These are phyloP conservation scores for Penicillium italicum DNA, from an alignment of 2,329 filamentous ascomycete genomes.

Conservation along the genomic window DNA sequence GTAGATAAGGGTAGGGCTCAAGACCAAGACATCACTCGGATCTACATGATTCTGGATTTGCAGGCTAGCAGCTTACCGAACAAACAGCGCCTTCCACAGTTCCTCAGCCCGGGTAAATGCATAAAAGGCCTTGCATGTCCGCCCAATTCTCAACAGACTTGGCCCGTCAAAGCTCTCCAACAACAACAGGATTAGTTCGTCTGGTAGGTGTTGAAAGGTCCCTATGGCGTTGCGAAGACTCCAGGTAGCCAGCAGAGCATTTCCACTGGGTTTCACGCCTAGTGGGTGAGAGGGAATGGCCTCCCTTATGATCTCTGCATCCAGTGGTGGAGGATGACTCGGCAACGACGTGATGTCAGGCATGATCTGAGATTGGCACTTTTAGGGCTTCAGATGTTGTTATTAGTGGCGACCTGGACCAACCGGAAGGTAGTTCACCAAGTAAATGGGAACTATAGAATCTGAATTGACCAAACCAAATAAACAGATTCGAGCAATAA, in stretches of 20 bases:
- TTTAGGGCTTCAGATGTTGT: conserved; percentile 21
- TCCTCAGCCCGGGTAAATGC: conserved; percentile 82
- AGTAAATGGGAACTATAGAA: conserved; percentile 19
- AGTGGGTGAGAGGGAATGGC: conserved; percentile 75
- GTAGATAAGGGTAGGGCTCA: background rate
- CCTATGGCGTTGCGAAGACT: conserved; percentile 68
- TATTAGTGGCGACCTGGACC: conserved; percentile 13
- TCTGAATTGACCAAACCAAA: conserved; percentile 12
- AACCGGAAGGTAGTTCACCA: conserved; percentile 5
- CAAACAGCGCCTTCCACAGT: conserved; percentile 80
- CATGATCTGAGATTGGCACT: conserved; percentile 23
- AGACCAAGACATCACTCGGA: background rate
- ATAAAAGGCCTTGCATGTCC: conserved; percentile 79
- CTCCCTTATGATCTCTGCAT: conserved; percentile 29
- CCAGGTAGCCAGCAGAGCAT: conserved; percentile 64
- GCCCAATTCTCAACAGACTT: conserved; percentile 63
- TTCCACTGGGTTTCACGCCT: conserved; percentile 81
- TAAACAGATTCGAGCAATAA: conserved; percentile 2
- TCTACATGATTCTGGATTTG: conserved; percentile 9
- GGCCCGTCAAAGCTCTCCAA: conserved; percentile 69
- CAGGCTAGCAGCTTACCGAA: conserved; percentile 63
- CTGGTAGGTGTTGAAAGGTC: conserved; percentile 64
- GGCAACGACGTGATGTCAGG: conserved; percentile 34
- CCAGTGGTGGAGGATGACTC: conserved; percentile 16
- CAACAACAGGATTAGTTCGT: conserved; percentile 73